Evolutionary conservation across 306 rosid genomes (phyloP), one percentile per base, ranked within the genome.

Genomic region (Sechiopsis laciniata): DNA sequence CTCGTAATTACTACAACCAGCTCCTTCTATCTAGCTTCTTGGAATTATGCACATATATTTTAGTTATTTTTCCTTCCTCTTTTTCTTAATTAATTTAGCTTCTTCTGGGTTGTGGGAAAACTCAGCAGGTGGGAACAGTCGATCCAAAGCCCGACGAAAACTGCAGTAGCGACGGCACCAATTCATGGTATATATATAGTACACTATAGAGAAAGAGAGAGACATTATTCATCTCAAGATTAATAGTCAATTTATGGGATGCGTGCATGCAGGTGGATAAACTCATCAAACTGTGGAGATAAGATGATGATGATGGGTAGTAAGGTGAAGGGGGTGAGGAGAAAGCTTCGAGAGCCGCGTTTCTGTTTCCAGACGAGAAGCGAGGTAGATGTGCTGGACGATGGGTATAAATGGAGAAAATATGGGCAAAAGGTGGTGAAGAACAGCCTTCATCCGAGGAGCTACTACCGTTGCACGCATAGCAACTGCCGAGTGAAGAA

Each of bases 321-420:
- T 86, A 94, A 94, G 80, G 88, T 87, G 87, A 94, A 90, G 79
- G 46, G 8, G 8, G 90, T 90, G 73, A 86, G 98, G 82, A 90
- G 98, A 83, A 90, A 94, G 87, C 86, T 94, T 55, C 90, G 98
- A 73, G 98, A 90, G 59, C 98, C 98, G 76, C 80, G 98, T 80
- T 94, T 94, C 81, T 94, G 98, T 81, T 94, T 94, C 83, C 98
- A 94, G 78, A 94, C 97, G 42, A 89, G 97, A 80, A 94, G 98
- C 75, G 98, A 94, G 66, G 94, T 94, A n/a, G 98, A 94, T 84
- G 98, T 94, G 9, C 96, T 94, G 81, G 98, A 94, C 85, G 98
- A 94, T 86, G 98, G 98, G 53, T 94, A 94, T 77, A 94, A 94
- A 83, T 94, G 98, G 98, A 86, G 98, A 85, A 94, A 94, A 78